These are phyloP conservation scores for Suhomyces terraborum DNA, from an alignment of 1,139 yeast species.

Conservation along the genomic window DNA sequence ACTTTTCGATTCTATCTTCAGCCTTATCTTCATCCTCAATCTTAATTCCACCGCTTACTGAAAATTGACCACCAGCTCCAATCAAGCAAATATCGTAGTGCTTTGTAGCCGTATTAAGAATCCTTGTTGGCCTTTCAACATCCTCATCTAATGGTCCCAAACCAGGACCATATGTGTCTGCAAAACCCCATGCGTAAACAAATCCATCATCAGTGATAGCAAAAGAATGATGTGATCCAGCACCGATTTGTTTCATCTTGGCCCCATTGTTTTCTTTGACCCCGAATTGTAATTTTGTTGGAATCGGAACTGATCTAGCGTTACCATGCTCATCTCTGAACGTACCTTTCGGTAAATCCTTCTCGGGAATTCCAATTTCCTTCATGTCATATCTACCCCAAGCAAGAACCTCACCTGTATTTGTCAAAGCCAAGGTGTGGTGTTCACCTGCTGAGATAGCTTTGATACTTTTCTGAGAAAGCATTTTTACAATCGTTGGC, in stretches of 20 bases:
- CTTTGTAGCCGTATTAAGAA: slow-evolving; percentile 90
- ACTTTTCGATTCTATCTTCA: slow-evolving; percentile 60
- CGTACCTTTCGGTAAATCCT: slow-evolving; percentile 63
- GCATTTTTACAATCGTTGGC: slow-evolving; percentile 69
- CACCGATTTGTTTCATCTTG: slow-evolving; percentile 63
- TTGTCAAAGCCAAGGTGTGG: slow-evolving; percentile 77
- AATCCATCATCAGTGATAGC: slow-evolving; percentile 85
- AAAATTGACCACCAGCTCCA: slow-evolving; percentile 96
- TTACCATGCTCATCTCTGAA: slow-evolving; percentile 78
- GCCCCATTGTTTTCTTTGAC: slow-evolving; percentile 27
- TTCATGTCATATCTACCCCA: slow-evolving; percentile 95
- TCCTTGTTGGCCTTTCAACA: slow-evolving; percentile 80
- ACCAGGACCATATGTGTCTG: slow-evolving; percentile 94
- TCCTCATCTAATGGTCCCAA: slow-evolving; percentile 92
- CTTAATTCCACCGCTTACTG: slow-evolving; percentile 78
- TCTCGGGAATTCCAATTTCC: slow-evolving; percentile 78
- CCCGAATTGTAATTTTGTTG: slow-evolving; percentile 59
- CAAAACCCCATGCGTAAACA: slow-evolving; percentile 96
- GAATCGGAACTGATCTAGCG: slow-evolving; percentile 84
- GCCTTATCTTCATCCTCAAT: slow-evolving; percentile 60
- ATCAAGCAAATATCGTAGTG: slow-evolving; percentile 65
- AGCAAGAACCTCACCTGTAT: slow-evolving; percentile 69
- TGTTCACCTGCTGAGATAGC: slow-evolving; percentile 92
- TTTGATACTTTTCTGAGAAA: slow-evolving; percentile 57
- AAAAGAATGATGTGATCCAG: slow-evolving; percentile 90